These are phyloP conservation scores for Crithidia sp. DNA, from an alignment of 208 protist genomes.

Conservation along the genomic window DNA sequence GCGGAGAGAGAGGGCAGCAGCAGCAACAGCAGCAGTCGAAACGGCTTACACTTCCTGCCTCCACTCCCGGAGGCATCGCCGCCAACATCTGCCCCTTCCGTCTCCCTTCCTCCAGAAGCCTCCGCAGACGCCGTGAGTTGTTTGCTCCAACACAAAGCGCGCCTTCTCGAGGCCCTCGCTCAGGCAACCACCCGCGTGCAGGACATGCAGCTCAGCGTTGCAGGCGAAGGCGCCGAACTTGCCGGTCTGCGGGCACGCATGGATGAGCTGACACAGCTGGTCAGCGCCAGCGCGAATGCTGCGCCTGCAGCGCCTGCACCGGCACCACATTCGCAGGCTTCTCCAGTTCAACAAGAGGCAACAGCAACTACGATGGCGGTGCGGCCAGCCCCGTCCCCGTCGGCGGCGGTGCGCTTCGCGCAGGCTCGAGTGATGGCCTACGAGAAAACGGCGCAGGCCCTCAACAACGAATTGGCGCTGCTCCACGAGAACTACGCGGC, in stretches of 20 bases:
- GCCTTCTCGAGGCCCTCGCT: conserved; percentile 20
- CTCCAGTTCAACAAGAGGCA: not conserved
- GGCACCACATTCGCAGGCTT: not conserved
- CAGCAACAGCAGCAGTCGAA: not conserved
- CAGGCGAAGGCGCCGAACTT: conserved; percentile 10
- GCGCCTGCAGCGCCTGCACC: not conserved
- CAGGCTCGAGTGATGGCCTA: conserved; percentile 40
- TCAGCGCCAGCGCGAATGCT: not conserved
- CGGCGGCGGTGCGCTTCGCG: conserved; percentile 17
- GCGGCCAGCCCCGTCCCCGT: not conserved
- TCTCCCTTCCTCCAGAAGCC: not conserved
- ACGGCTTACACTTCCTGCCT: not conserved
- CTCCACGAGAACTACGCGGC: conserved; percentile 41
- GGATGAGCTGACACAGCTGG: conserved; percentile 17
- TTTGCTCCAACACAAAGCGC: conserved; percentile 2
- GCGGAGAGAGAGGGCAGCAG: too few species aligned
- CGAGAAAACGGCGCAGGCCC: conserved; percentile 54
- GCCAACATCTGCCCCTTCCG: not conserved
- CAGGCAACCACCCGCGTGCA: not conserved
- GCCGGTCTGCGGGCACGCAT: conserved; percentile 15
- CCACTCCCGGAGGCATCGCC: not conserved
- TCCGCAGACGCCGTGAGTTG: not conserved
- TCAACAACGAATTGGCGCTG: conserved; percentile 59
- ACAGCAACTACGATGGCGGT: not conserved
- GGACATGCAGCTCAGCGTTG: not conserved